Evolutionary conservation across 1,284 basidiomycete species (phyloP), one percentile per base, ranked within the genome.

Genomic region (Sanghuangporus baumii): DNA sequence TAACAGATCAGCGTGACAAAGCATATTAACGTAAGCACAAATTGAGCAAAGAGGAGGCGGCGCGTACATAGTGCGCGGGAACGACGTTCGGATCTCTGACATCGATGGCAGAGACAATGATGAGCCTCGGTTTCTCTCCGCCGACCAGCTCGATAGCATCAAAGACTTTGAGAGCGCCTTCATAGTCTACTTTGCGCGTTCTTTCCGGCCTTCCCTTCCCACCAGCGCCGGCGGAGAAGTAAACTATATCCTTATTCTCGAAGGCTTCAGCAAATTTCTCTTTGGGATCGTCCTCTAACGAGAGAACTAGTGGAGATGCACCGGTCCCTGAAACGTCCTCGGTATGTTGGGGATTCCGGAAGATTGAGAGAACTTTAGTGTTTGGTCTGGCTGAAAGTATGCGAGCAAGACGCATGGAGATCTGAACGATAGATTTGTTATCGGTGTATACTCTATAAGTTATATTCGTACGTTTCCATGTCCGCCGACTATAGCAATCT

Each of bases 151-250:
- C 86, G 63, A 91, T 78, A 0, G 87, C 89, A 67, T 90, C 87
- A 69, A 86, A 91, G 0, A 88, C 82, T 72, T 89, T 90, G 60
- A 90, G 68, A 0, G 88, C 87, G 2, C 87, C 89, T 57, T 86
- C 81, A 68, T 85, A 84, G 71, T 92, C 90, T 9, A 92, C 88
- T 26, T 78, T 79, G 66, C 81, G 81, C 0, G 85, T 89, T 38
- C 88, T 74, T 63, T 88, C 86, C 9, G 78, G 73, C 0, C 83
- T 78, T 67, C 86, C 88, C 68, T 87, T 86, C 0, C 86, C 87
- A 0, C 87, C 88, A 0, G 89, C 85, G 1, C 89, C 89, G 0
- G 87, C 87, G 20, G 81, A 75, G 69, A 87, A 91, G 66, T 89
- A 79, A 14, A 91, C 82, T 23, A 84, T 76, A 54, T 82, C 74